These are phyloP conservation scores for Chrysanthemum seticuspe DNA, from an alignment of 129 eudicot species.

Conservation along the genomic window DNA sequence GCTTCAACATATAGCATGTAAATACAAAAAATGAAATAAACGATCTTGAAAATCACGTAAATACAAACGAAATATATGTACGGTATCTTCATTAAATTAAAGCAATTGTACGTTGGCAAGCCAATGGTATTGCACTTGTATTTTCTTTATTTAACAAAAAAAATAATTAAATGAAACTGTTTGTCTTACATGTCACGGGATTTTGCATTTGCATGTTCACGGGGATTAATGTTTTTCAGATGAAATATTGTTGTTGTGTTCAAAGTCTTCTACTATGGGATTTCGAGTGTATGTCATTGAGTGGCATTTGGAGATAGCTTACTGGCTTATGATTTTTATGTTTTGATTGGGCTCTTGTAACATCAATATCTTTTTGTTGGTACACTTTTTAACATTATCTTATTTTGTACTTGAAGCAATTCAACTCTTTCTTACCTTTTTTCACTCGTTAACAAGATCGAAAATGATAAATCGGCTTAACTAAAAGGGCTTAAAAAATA, in stretches of 20 bases:
- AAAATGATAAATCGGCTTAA: too few relatives aligned
- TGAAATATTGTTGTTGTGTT: conserved; percentile 18
- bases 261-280: background rate
- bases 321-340: background rate
- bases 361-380: too few relatives aligned
- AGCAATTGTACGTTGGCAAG: background rate
- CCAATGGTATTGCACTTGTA: background rate
- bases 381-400: too few relatives aligned
- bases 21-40: background rate
- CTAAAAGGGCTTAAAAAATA: too few relatives aligned
- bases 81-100: background rate
- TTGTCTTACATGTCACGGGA: conserved; percentile 24
- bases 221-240: conserved; percentile 15
- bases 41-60: background rate
- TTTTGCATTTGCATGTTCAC: conserved; percentile 22
- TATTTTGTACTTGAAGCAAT: too few relatives aligned
- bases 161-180: background rate
- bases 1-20: too few relatives aligned
- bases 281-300: background rate
- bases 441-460: too few relatives aligned
- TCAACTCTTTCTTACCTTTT: too few relatives aligned
- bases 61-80: background rate
- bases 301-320: background rate
- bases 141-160: background rate
- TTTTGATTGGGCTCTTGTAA: background rate